A percentile compares a stretch with the other conserved stretches of the same genome.
Evolutionary conservation across 73 alveolate genomes (phyloP).

Genomic region (Symbiodinium natans): DNA sequence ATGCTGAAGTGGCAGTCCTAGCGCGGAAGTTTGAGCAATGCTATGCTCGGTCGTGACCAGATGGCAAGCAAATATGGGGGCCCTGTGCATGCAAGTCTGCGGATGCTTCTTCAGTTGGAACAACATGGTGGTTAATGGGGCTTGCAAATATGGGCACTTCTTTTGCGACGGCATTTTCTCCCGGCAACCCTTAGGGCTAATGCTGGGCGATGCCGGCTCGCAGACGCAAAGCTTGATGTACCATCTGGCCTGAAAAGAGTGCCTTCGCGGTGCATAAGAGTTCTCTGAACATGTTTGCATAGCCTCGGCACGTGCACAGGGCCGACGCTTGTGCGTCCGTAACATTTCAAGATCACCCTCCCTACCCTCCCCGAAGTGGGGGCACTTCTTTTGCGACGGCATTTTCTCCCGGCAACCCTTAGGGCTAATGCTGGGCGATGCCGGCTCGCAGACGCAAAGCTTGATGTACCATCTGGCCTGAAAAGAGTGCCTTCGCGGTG

Average conservation of each 20-base stretch:
- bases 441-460: not conserved
- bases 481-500: not conserved
- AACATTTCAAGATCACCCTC: not conserved
- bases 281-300: constrained; percentile 9
- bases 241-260: not conserved
- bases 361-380: not conserved
- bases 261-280: not conserved
- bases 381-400: not conserved
- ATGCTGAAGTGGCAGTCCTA: not conserved
- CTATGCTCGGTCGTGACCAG: constrained; percentile 2
- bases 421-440: not conserved
- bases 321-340: not conserved
- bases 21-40: not conserved
- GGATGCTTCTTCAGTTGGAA: not conserved
- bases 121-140: not conserved
- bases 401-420: not conserved
- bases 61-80: not conserved
- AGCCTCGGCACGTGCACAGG: not conserved
- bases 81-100: not conserved
- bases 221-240: not conserved
- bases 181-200: not conserved
- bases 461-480: not conserved
- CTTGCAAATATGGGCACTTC: not conserved
- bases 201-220: not conserved
- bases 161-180: not conserved